Evolutionary conservation across 306 rosid genomes (phyloP), one percentile per base, ranked within the genome.

Genomic region (Quercus ilex): DNA sequence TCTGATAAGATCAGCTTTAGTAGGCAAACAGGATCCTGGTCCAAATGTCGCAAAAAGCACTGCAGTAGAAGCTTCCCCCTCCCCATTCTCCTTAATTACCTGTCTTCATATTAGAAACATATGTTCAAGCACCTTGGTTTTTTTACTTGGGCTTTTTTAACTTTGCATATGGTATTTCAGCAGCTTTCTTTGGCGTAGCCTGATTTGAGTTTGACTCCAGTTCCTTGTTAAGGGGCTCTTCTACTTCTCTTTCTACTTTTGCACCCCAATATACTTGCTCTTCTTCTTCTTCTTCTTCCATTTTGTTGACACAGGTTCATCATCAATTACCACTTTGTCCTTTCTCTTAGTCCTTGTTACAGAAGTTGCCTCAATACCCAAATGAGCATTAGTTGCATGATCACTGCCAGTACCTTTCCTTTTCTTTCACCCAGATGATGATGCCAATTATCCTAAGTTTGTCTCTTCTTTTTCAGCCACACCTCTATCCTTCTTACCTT

Each of bases 211-310:
- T 35, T 33, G 86, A 64, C 71, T 41, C 53, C n/a, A 25, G 20
- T 19, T 78, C 81, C 59, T 73, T 59, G 65, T 80, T 30, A 28
- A 19, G 46, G 13, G 80, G 78, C 69, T 35, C 43, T 35, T 85
- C 84, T 26, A 35, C n/a, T 77, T 83, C 87, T 73, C 78, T 53
- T 23, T 79, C 83, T 83, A 87, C 84, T 28, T 76, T 63, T 83
- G 83, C 33, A 69, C 83, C 65, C 41, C 49, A 69, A 21, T 71
- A 85, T 93, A 93, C 88, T 87, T 91, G 85, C 98, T 93, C 80
- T 72, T 91, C 79, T 72, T 90, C 90, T 86, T 93, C 76, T 21
- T 58, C 68, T 52, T 38, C 57, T 68, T 73, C 75, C 67, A 18
- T 3, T 70, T 56, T 30, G 19, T 58, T 28, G 83, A 60, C 41